Evolutionary conservation across 352 stramenopile species (phyloP).

Genomic region (Aphanomyces stellatus): DNA sequence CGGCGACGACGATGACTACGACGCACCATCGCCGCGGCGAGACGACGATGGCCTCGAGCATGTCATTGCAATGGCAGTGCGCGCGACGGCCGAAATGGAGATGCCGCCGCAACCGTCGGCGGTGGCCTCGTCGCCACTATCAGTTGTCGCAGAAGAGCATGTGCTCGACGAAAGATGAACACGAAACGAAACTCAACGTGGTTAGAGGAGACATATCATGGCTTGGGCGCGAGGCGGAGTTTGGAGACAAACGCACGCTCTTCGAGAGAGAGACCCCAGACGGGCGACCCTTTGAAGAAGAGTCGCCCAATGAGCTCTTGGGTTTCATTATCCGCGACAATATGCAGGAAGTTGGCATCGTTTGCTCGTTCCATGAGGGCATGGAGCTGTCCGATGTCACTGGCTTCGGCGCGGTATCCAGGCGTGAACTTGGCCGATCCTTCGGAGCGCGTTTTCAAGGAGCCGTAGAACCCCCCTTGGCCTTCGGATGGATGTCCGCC

Average conservation of each 20-base stretch:
- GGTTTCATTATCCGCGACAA: constrained; percentile 35
- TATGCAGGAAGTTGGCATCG: constrained; percentile 25
- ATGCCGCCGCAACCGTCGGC: too few species aligned
- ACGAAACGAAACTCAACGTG: background rate
- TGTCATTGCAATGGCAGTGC: too few species aligned
- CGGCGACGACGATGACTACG: background rate
- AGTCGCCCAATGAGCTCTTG: constrained; percentile 46
- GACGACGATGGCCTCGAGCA: too few species aligned
- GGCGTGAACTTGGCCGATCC: constrained; percentile 49
- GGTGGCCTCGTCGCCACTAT: too few species aligned
- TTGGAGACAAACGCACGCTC: constrained; percentile 67
- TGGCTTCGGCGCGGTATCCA: constrained; percentile 51
- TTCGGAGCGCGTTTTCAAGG: constrained; percentile 69
- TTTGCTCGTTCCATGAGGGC: constrained; percentile 44
- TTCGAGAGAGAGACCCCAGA: constrained; percentile 61
- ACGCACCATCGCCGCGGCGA: background rate
- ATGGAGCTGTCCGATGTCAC: constrained; percentile 46
- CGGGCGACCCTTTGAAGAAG: constrained; percentile 58
- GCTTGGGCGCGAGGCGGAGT: constrained; percentile 22
- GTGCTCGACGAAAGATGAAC: background rate
- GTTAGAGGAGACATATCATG: background rate
- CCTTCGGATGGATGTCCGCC: constrained; percentile 82
- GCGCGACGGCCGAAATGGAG: too few species aligned
- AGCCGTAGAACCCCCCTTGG: constrained; percentile 87
- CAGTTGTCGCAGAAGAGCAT: too few species aligned